Base-by-base conservation (phyloP, 495 filamentous ascomycete genomes). In the Hypomontagnella monticulosa region DNA sequence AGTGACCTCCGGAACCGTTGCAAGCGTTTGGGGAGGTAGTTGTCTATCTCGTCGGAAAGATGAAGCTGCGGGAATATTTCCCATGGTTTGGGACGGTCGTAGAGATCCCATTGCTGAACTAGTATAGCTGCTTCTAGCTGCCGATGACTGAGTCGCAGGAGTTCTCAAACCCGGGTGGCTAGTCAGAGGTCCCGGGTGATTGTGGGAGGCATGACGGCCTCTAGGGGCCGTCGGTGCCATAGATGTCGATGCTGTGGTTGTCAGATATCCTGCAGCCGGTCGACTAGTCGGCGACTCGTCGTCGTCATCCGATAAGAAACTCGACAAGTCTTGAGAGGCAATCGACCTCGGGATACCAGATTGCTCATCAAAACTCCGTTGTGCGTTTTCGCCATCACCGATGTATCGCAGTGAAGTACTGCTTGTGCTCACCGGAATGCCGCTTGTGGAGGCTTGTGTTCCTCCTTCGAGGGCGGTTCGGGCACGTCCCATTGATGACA, bases 41-140 rank as follows among this genome's bases (percentile, higher is more conserved):
- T 5, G 16, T 37, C 7, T 32, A 6, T 38, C 18, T 12, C 4
- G 30, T 12, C 32, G 34, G 3, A 47, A 34, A 0, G 54, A 1
- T 5, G 50, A 36, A 4, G 54, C 57, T 7, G 53, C 11, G 1
- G 64, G 62, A 0, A 73, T 43, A 36, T 65, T 59, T 9, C 59
- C 61, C 4, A 23, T 49, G 4, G 56, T 67, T 19, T 49, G 42
- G 0, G 66, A 60, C 4, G 51, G 40, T 50, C 55, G 56, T 0
- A 55, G 37, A 2, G 41, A 10, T 11, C 19, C 49, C 3, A 37
- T 18, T n/a, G 23, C 12, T 7, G 20, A 20, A 12, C 43, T 33
- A 16, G 61, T 19, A 32, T 52, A 30, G 19, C 15, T 36, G 3
- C 50, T 18, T 23, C 37, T 27, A 6, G 48, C 43, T 23, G 18